Conservation (phyloP, 331 rosid species). For the Saraca asoca region DNA sequence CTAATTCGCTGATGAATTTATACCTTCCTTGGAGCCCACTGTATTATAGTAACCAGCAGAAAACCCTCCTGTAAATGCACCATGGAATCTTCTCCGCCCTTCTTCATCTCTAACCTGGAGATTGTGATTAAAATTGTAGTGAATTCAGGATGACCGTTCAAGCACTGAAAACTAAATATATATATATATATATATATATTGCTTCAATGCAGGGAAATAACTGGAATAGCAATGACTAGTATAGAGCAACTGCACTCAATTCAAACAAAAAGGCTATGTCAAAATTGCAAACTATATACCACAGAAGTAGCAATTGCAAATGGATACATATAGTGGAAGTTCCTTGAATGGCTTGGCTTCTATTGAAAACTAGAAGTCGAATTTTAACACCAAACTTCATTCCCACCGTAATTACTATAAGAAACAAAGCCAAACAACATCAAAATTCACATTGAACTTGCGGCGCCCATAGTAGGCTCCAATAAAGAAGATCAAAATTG, state of each 20-base stretch:
- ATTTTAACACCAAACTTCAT: neutral
- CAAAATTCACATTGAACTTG: neutral
- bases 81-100: conserved; percentile 98
- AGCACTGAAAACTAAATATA: too few species aligned
- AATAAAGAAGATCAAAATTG: neutral
- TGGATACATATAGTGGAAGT: neutral
- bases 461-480: neutral
- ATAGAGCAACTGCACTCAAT: conserved; percentile 10
- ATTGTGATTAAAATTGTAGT: conserved; percentile 3
- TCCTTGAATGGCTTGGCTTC: neutral
- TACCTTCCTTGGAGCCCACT: conserved; percentile 95
- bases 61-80: conserved; percentile 91
- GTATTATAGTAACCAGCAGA: conserved; percentile 94
- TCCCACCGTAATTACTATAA: conserved; percentile 8
- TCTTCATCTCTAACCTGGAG: conserved; percentile 92
- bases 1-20: conserved; percentile 9
- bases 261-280: conserved; percentile 4
- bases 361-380: conserved; percentile 2
- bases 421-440: neutral
- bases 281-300: conserved; percentile 12
- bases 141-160: neutral
- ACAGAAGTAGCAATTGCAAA: neutral
- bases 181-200: too few species aligned
- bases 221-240: conserved; percentile 1
- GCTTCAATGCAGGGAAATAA: neutral